Conservation (phyloP, 2,329 filamentous ascomycete species). For the Microcyclospora tardicrescens region DNA sequence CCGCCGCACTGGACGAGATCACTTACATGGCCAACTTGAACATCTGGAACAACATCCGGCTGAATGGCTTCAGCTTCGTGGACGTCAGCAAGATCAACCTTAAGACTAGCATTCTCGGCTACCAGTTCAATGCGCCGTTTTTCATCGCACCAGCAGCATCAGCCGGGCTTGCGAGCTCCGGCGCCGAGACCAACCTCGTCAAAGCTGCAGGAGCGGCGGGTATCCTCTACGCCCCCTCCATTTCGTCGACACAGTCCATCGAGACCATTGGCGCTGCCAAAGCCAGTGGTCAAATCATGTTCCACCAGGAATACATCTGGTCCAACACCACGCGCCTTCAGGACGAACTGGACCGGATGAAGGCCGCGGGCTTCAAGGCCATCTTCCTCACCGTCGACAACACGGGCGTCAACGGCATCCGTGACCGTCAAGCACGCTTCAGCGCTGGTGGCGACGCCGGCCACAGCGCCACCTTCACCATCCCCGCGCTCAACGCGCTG, state of each 20-base stretch:
- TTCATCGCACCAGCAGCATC: slow-evolving; percentile 91
- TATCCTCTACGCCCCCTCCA: slow-evolving; percentile 38
- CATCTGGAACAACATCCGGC: slow-evolving; percentile 15
- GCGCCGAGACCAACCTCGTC: slow-evolving; percentile 35
- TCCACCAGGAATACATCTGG: slow-evolving; percentile 30
- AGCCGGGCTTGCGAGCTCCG: slow-evolving; percentile 77
- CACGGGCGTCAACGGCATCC: slow-evolving; percentile 25
- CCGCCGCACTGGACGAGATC: slow-evolving; percentile 15
- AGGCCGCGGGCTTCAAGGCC: slow-evolving; percentile 26
- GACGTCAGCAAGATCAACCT: slow-evolving; percentile 13
- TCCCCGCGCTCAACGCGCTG: slow-evolving; percentile 23
- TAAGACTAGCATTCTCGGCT: slow-evolving; percentile 75
- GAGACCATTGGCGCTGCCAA: slow-evolving; percentile 22
- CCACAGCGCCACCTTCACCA: slow-evolving; percentile 22
- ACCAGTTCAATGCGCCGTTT: slow-evolving; percentile 68
- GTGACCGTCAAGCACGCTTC: slow-evolving; percentile 15
- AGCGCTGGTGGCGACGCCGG: slow-evolving; percentile 12
- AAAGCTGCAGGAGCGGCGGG: slow-evolving; percentile 36
- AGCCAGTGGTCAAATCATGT: slow-evolving; percentile 23
- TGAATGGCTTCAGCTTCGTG: slow-evolving; percentile 16
- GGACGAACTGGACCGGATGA: slow-evolving; percentile 20
- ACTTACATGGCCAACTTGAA: slow-evolving; percentile 18
- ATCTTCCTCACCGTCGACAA: slow-evolving; percentile 30
- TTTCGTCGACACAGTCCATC: slow-evolving; percentile 23
- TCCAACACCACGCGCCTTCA: slow-evolving; percentile 20